Conservation (phyloP, 805 yeast genomes). For the Ogataea ganodermae region DNA sequence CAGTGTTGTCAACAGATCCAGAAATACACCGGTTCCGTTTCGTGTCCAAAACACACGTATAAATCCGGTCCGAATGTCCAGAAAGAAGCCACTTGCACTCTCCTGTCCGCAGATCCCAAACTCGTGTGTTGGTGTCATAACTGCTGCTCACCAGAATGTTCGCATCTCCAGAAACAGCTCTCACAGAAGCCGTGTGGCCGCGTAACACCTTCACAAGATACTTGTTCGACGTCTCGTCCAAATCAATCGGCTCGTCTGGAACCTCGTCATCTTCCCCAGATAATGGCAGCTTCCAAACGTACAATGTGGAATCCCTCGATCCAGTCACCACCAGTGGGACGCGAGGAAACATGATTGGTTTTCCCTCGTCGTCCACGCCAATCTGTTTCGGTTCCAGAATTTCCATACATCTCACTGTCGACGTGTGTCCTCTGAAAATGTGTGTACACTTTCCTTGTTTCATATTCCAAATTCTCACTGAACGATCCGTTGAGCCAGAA, state of each 20-base stretch:
- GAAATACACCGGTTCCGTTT: conserved; percentile 79
- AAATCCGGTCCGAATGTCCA: conserved; percentile 88
- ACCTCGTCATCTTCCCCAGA: conserved; percentile 36
- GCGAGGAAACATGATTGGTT: conserved; percentile 56
- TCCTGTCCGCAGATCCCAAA: conserved; percentile 84
- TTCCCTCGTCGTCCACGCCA: conserved; percentile 62
- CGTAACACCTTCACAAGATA: conserved; percentile 66
- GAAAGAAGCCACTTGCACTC: conserved; percentile 69
- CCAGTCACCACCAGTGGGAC: conserved; percentile 78
- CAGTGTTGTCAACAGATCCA: conserved; percentile 87
- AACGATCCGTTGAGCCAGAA: conserved; percentile 92
- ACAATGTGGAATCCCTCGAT: conserved; percentile 80
- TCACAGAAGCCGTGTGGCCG: conserved; percentile 80
- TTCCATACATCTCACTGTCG: conserved; percentile 91
- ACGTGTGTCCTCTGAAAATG: conserved; percentile 86
- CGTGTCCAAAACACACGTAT: conserved; percentile 82
- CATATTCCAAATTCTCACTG: conserved; percentile 93
- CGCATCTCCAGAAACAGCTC: conserved; percentile 86
- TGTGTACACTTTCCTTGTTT: conserved; percentile 85
- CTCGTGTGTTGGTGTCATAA: conserved; percentile 85
- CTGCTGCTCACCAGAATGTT: conserved; percentile 85
- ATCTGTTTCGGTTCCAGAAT: conserved; percentile 68
- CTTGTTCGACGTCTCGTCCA: conserved; percentile 51
- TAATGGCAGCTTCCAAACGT: conserved; percentile 75
- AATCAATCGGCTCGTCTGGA: conserved; percentile 40